Conservation (phyloP, 139 green algal species). For the Pycnococcus provasolii region DNA sequence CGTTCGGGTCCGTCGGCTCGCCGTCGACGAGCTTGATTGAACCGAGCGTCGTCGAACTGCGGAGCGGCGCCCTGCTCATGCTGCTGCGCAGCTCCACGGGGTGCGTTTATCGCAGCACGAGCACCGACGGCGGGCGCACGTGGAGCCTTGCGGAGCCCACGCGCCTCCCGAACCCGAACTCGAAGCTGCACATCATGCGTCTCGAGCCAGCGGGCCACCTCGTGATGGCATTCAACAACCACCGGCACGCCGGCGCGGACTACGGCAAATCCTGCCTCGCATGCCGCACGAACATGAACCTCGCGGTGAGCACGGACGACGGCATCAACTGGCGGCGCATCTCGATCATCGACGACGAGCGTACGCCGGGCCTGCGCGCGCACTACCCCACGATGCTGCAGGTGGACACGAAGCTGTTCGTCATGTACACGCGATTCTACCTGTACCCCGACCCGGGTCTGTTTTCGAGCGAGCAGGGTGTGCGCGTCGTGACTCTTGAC, state of each 20-base stretch:
- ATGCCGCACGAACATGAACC: background rate
- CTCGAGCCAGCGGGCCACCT: background rate
- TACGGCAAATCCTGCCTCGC: background rate
- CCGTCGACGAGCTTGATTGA: background rate
- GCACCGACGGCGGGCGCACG: slow-evolving; percentile 2
- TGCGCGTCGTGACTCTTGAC: background rate
- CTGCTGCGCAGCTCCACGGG: slow-evolving; percentile 1
- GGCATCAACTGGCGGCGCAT: slow-evolving; percentile 11
- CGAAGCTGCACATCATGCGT: slow-evolving; percentile 14
- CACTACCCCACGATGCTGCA: slow-evolving; percentile 27
- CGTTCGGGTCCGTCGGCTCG: background rate
- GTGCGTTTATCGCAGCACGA: background rate
- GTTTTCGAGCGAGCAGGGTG: background rate
- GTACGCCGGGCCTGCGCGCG: slow-evolving; percentile 5
- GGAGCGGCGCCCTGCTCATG: background rate
- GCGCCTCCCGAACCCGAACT: slow-evolving; percentile 10
- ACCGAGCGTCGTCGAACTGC: slow-evolving; percentile 4
- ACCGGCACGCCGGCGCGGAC: background rate
- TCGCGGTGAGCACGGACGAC: slow-evolving; percentile 12
- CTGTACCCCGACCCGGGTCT: background rate
- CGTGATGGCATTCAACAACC: slow-evolving; percentile 18
- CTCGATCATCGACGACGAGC: slow-evolving; percentile 6
- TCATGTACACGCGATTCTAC: background rate
- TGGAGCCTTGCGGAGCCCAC: slow-evolving; percentile 6
- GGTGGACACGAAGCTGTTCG: background rate